phyloP scores from a whole-genome alignment of 495 filamentous ascomycete genomes.

The Extremus antarcticus region DNA sequence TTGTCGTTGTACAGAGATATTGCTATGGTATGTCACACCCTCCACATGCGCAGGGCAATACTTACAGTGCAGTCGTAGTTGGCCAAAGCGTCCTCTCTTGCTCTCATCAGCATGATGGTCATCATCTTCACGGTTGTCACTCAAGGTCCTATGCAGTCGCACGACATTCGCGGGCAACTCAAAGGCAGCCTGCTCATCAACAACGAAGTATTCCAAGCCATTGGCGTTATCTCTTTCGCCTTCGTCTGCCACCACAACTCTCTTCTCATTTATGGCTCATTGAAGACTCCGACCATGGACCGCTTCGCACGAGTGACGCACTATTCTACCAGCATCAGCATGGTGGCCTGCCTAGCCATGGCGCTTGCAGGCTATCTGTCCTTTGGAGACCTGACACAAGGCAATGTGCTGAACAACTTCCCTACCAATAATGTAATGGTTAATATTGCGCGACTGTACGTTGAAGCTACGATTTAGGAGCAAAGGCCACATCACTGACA shows the following conservation, averaged over 20 bases:
- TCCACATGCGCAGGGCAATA: not conserved
- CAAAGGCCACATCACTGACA: not conserved
- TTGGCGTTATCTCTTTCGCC: constrained; percentile 89
- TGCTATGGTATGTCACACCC: constrained; percentile 59
- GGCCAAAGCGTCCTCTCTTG: constrained; percentile 86
- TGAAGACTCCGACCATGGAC: constrained; percentile 87
- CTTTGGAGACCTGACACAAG: constrained; percentile 82
- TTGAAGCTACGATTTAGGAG: not conserved
- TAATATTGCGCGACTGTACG: constrained; percentile 79
- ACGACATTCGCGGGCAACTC: constrained; percentile 57
- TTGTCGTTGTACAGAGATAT: constrained; percentile 91
- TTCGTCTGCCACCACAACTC: constrained; percentile 65
- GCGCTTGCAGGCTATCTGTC: constrained; percentile 81
- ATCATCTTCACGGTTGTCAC: constrained; percentile 85
- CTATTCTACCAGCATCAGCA: constrained; percentile 77
- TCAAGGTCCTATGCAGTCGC: constrained; percentile 63
- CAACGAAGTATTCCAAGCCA: constrained; percentile 81
- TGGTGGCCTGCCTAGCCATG: constrained; percentile 80
- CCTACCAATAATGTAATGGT: constrained; percentile 79
- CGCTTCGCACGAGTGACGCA: constrained; percentile 88
- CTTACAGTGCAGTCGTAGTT: constrained; percentile 45
- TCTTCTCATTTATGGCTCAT: constrained; percentile 90
- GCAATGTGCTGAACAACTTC: constrained; percentile 97
- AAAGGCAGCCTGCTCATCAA: constrained; percentile 59
- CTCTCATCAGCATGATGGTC: constrained; percentile 79